Base-by-base conservation (phyloP, 2,329 filamentous ascomycete genomes). In the Phialemoniopsis sp. region DNA sequence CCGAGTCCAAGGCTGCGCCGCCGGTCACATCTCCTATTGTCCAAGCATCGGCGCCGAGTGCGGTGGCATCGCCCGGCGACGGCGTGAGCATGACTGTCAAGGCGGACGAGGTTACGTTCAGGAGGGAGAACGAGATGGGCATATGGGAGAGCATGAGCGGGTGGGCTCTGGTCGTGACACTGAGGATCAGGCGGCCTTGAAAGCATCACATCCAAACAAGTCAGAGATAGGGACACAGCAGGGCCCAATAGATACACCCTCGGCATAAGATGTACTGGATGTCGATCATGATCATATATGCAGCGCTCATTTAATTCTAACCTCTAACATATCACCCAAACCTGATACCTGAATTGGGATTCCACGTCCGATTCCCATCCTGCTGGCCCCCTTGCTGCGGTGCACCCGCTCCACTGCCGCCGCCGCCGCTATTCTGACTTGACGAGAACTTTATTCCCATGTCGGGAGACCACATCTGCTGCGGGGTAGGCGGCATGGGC, bases 381-480 rank as follows among this genome's bases (percentile, higher is more conserved):
- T 38, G 37, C 16, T 12, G 40, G 31, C 14, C 51, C 39, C 39
- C 46, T 3, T 41, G 10, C 32, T 35, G 10, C 38, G 41, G 10
- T 38, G 41, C 14, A 50, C 34, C 10, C n/a, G n/a, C n/a, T 55
- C 50, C 45, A 49, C 46, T 13, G 63, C 52, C 13, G 65, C 46
- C 4, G 6, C 6, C 21, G 10, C 6, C 6, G 6, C 21, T 10
- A 26, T 10, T 10, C 21, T 26, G 21, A 10, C 21, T 26, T 10
- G 66, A 73, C 1, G 78, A 78, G 59, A 95, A 95, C 41, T 81
- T 82, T 52, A 95, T 93, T 0, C 85, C 86, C 71, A 87, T 82
- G 3, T 84, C 82, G 1, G 89, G 87, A 40, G 79, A 82, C 89
- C 89, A 95, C 58, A 87, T 80, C 7, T 59, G 75, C 64, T 51